These are phyloP conservation scores for Claviceps cyperi DNA, from an alignment of 2,329 filamentous ascomycete genomes.

Conservation along the genomic window DNA sequence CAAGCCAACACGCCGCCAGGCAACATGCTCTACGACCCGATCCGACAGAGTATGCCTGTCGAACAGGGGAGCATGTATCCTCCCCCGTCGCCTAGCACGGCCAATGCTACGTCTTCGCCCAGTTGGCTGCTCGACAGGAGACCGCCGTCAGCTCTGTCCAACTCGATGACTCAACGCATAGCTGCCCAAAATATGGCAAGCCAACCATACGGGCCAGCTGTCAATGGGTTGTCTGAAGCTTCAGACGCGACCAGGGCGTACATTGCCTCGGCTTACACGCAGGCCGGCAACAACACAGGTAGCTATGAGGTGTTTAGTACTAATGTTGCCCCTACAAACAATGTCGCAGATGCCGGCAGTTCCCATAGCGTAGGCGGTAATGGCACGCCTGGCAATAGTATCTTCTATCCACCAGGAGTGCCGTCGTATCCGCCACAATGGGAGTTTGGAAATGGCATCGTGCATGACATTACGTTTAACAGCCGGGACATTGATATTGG, in stretches of 20 bases:
- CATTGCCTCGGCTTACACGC: conserved; percentile 22
- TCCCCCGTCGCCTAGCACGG: conserved; percentile 33
- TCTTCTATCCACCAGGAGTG: conserved; percentile 17
- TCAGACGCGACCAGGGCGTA: conserved; percentile 21
- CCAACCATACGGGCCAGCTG: conserved; percentile 12
- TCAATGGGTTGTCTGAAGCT: conserved; percentile 12
- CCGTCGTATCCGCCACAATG: conserved; percentile 17
- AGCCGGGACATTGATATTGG: conserved; percentile 66
- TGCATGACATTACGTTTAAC: conserved; percentile 53
- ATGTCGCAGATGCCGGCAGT: conserved; percentile 20
- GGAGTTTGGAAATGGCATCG: conserved; percentile 19
- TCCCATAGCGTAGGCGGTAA: background rate
- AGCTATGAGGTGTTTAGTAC: conserved; percentile 25
- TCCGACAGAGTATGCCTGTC: conserved; percentile 36
- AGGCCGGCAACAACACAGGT: conserved; percentile 26
- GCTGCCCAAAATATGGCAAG: conserved; percentile 3
- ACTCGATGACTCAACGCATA: background rate
- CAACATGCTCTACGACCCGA: conserved; percentile 47
- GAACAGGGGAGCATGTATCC: conserved; percentile 34
- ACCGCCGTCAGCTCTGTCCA: conserved; percentile 12
- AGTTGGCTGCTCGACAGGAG: conserved; percentile 15
- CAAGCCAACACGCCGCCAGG: conserved; percentile 36
- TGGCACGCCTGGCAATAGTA: background rate
- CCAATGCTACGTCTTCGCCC: conserved; percentile 31
- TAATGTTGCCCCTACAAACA: conserved; percentile 27